Conservation (phyloP, 2,329 filamentous ascomycete genomes). For the Paracoccidioides lutzii region DNA sequence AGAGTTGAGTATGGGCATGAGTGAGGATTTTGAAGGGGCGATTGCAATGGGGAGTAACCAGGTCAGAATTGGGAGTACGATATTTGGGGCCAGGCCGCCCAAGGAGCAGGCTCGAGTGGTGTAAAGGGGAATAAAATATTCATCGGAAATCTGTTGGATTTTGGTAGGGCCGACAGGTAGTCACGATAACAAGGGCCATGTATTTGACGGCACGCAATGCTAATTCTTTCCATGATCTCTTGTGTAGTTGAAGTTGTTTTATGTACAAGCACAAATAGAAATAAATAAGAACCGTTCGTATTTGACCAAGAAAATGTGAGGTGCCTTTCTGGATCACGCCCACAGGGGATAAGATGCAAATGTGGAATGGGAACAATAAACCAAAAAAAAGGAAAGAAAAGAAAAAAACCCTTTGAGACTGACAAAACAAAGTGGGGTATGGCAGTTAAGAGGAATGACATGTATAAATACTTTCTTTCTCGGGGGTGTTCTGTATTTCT, state of each 20-base stretch:
- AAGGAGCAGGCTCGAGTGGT: conserved; percentile 65
- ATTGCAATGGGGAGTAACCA: conserved; percentile 72
- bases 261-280: conserved; percentile 3
- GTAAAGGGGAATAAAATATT: not conserved
- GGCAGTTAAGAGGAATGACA: not conserved
- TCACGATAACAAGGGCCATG: not conserved
- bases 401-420: too few species aligned
- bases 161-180: not conserved
- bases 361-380: too few species aligned
- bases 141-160: not conserved
- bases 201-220: not conserved
- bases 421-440: not conserved
- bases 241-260: not conserved
- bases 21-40: conserved; percentile 84
- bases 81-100: conserved; percentile 72
- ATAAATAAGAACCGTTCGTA: not conserved
- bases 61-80: conserved; percentile 84
- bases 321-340: not conserved
- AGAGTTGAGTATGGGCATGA: conserved; percentile 98
- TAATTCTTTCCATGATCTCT: not conserved
- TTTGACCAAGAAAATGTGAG: not conserved
- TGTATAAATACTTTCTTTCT: not conserved
- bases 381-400: not conserved
- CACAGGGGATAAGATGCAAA: too few species aligned
- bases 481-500: too few species aligned